Conservation (phyloP, 805 yeast genomes). For the Cyberlindnera bimundalis region DNA sequence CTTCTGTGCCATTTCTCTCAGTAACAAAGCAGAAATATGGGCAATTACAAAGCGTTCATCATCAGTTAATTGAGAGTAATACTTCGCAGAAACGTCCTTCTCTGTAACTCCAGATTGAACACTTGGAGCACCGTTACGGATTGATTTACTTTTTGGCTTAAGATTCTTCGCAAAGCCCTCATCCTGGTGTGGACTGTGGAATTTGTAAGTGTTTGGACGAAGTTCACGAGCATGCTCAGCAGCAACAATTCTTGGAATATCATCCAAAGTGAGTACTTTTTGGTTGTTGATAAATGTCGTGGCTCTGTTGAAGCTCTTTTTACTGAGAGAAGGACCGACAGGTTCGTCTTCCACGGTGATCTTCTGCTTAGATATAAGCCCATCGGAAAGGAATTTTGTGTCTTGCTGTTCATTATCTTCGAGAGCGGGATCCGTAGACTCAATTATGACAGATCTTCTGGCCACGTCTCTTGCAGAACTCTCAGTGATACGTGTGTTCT, state of each 20-base stretch:
- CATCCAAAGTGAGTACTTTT: conserved; percentile 86
- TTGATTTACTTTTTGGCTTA: conserved; percentile 22
- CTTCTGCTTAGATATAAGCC: conserved; percentile 23
- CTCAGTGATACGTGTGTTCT: conserved; percentile 50
- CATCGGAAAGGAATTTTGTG: conserved; percentile 17
- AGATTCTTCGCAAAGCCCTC: conserved; percentile 20
- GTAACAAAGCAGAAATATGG: conserved; percentile 55
- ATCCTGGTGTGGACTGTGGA: conserved; percentile 47
- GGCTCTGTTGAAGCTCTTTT: conserved; percentile 53
- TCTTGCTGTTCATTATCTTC: conserved; percentile 6
- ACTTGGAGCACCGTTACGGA: conserved; percentile 16
- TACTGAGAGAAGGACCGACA: conserved; percentile 53
- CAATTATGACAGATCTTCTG: conserved; percentile 63
- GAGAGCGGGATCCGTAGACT: conserved; percentile 27
- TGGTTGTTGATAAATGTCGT: conserved; percentile 74
- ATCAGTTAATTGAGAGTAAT: conserved; percentile 61
- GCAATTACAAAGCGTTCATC: conserved; percentile 57
- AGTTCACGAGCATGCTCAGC: conserved; percentile 94
- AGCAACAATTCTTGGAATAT: conserved; percentile 94
- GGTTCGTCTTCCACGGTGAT: conserved; percentile 32
- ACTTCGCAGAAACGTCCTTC: conserved; percentile 30
- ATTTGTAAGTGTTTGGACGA: conserved; percentile 88
- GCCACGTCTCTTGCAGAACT: conserved; percentile 54
- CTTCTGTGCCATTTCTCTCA: conserved; percentile 30
- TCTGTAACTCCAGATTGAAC: conserved; percentile 5